These are phyloP conservation scores for Pleurozium schreberi DNA, from an alignment of 225 moss, liverwort and hornwort species.

Conservation along the genomic window DNA sequence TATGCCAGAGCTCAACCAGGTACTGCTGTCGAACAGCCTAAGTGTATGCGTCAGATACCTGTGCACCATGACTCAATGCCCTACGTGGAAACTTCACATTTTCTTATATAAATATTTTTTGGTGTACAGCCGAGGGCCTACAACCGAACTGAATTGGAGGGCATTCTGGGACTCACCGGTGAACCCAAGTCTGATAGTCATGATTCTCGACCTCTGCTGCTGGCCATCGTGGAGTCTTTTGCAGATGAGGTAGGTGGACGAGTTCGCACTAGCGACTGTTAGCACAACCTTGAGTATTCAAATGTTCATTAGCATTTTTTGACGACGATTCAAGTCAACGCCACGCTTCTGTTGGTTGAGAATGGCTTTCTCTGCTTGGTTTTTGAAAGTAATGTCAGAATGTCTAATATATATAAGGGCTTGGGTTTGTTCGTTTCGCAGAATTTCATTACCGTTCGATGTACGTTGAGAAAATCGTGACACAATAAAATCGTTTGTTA, in stretches of 20 bases:
- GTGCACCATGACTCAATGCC: not conserved
- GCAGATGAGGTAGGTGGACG: constrained; percentile 60
- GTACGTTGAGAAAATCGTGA: not conserved
- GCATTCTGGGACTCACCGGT: constrained; percentile 58
- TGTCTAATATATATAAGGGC: not conserved
- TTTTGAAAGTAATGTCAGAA: not conserved
- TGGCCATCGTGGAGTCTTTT: constrained; percentile 71
- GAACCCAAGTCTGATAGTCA: constrained; percentile 40
- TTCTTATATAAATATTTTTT: not conserved
- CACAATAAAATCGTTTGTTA: not conserved
- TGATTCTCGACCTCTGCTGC: constrained; percentile 70
- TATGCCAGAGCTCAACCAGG: constrained; percentile 93
- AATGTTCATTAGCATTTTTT: not conserved
- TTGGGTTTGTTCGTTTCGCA: not conserved
- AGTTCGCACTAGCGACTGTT: not conserved
- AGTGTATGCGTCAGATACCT: not conserved
- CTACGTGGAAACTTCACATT: not conserved
- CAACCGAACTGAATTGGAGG: constrained; percentile 74
- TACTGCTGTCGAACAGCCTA: constrained; percentile 3
- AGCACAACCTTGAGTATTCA: not conserved
- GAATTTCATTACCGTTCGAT: not conserved
- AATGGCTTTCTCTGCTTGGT: not conserved
- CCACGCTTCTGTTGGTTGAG: not conserved
- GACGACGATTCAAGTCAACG: not conserved
- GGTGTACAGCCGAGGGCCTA: constrained; percentile 62